Conservation (phyloP, 1,284 basidiomycete genomes). For the Puccinia horiana region DNA sequence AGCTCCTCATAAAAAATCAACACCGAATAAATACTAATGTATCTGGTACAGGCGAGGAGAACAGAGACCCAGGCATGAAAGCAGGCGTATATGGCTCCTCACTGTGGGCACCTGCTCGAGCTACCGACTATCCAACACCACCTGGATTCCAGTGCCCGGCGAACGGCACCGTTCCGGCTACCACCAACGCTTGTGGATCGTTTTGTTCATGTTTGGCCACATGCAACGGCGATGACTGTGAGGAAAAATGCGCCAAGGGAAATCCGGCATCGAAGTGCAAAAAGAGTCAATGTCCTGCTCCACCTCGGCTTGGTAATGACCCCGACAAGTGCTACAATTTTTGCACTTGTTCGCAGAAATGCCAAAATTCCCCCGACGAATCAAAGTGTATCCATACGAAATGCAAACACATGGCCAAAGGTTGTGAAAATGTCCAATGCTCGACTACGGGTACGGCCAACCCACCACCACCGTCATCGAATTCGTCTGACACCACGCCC, state of each 20-base stretch:
- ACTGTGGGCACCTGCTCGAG: neutral
- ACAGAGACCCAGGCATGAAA: slow-evolving; percentile 18
- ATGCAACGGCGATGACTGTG: neutral
- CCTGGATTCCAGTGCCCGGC: neutral
- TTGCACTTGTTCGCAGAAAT: neutral
- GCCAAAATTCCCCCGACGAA: neutral
- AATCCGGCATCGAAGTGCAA: neutral
- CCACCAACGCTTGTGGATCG: neutral
- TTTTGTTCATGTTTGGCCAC: neutral
- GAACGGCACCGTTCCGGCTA: neutral
- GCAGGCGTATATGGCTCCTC: neutral
- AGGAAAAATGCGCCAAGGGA: neutral
- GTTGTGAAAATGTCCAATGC: neutral
- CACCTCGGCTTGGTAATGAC: neutral
- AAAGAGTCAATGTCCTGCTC: neutral
- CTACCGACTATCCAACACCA: neutral
- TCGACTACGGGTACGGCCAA: too few relatives aligned
- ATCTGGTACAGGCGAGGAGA: neutral
- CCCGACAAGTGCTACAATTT: neutral
- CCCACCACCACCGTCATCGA: neutral
- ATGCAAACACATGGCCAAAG: neutral
- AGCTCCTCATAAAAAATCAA: neutral
- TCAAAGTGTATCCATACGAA: neutral
- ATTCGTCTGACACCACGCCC: too few relatives aligned
- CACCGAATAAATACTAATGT: neutral